Conservation (phyloP, 2,329 filamentous ascomycete species). For the Arachnomyces sp. region DNA sequence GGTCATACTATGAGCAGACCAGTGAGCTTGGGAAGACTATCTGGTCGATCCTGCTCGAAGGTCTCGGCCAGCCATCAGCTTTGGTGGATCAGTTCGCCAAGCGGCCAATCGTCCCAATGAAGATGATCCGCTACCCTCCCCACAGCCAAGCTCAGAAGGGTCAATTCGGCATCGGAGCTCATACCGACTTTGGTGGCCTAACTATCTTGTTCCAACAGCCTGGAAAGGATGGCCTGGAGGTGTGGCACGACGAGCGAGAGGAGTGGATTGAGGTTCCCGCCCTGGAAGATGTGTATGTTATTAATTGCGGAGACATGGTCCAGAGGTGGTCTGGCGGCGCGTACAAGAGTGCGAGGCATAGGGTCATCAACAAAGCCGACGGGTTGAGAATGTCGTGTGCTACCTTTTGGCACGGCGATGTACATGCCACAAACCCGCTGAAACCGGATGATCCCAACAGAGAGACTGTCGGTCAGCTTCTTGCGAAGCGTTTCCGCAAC, state of each 20-base stretch:
- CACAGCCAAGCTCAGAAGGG: conserved; percentile 25
- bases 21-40: no score
- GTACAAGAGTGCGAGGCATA: conserved; percentile 15
- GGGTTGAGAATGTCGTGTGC: conserved; percentile 3
- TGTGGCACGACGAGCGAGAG: conserved; percentile 16
- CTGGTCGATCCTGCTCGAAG: no score
- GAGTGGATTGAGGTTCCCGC: conserved; percentile 35
- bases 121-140: conserved; percentile 34
- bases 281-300: conserved; percentile 26
- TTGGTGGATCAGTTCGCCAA: no score
- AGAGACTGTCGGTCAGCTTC: no score
- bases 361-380: conserved; percentile 16
- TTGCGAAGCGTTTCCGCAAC: no score
- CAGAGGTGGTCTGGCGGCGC: conserved; percentile 14
- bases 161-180: conserved; percentile 23
- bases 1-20: conserved; percentile 18
- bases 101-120: no score
- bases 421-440: no score
- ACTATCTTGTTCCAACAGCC: conserved; percentile 20
- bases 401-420: no score
- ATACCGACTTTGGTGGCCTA: conserved; percentile 21
- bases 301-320: conserved; percentile 23
- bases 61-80: no score
- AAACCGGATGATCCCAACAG: no score
- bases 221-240: conserved; percentile 17